These are phyloP conservation scores for Streptanthus diversifolius DNA, from an alignment of 345 rosid species.

Conservation along the genomic window DNA sequence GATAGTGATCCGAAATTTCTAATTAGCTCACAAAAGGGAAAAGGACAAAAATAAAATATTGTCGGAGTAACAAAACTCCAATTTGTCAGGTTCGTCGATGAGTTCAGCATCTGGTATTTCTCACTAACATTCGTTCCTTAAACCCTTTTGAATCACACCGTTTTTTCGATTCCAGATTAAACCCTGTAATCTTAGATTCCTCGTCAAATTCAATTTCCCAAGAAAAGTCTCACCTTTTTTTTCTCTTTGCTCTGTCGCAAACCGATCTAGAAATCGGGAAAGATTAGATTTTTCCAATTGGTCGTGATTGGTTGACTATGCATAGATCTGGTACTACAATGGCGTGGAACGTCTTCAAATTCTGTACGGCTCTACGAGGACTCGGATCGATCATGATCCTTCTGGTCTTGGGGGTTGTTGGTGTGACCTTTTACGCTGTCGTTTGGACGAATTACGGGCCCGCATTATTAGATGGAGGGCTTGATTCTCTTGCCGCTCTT, in stretches of 20 bases:
- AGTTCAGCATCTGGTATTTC: constrained; percentile 8
- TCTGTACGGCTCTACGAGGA: constrained; percentile 89
- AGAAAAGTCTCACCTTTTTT: not conserved
- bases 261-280: constrained; percentile 1
- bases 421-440: constrained; percentile 89
- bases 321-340: constrained; percentile 92
- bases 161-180: not conserved
- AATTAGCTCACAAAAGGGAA: too few relatives aligned
- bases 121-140: not conserved
- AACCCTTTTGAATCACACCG: not conserved
- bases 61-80: too few relatives aligned
- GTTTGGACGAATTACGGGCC: constrained; percentile 88
- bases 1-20: too few relatives aligned
- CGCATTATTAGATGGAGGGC: constrained; percentile 60
- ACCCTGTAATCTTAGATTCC: constrained; percentile 3
- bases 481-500: constrained; percentile 55
- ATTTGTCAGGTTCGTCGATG: constrained; percentile 1
- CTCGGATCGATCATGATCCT: constrained; percentile 99
- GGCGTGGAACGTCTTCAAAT: constrained; percentile 99
- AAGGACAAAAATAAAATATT: too few relatives aligned
- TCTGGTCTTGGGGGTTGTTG: constrained; percentile 83
- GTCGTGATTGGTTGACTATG: constrained; percentile 45
- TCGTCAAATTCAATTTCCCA: not conserved
- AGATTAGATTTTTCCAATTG: constrained; percentile 6
- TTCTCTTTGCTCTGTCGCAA: not conserved